Percentiles rank a stretch among this genome's conserved stretches.
Evolutionary conservation across 768 basidiomycete genomes (phyloP).

Genomic region (Myochromella boudieri): DNA sequence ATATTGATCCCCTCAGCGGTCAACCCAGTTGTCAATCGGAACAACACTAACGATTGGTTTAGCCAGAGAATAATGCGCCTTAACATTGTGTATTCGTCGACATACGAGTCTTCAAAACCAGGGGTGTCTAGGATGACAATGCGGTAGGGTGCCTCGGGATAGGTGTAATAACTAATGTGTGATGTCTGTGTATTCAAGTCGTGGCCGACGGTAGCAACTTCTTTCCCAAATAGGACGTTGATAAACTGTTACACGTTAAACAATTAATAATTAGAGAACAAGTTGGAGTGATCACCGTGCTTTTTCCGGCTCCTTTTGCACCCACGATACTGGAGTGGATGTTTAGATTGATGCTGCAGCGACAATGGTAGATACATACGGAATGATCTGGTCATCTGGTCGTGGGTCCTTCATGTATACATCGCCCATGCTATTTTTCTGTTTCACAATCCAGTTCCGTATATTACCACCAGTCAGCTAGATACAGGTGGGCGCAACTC

Average conservation of each 20-base stretch:
- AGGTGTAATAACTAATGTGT: conserved; percentile 18
- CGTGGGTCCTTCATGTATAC: no score
- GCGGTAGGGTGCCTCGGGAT: conserved; percentile 7
- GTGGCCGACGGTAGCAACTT: conserved; percentile 20
- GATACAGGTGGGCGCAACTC: no score
- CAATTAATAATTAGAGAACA: not conserved
- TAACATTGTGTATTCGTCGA: conserved; percentile 9
- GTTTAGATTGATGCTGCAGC: no score
- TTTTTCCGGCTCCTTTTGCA: conserved; percentile 30
- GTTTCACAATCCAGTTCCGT: no score
- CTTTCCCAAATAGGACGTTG: conserved; percentile 13
- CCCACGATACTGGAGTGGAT: conserved; percentile 26
- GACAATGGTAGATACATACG: no score
- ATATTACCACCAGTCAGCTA: no score
- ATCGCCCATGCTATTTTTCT: no score
- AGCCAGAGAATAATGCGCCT: conserved; percentile 12
- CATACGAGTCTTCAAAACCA: conserved; percentile 12
- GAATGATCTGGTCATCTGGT: no score
- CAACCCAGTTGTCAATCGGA: conserved; percentile 22
- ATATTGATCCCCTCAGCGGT: conserved; percentile 21
- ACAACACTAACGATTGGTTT: conserved; percentile 12
- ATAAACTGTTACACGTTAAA: conserved; percentile 24
- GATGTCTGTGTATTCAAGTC: conserved; percentile 22
- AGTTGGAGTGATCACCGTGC: conserved; percentile 19
- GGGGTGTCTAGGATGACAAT: conserved; percentile 14